Conservation (phyloP, 495 filamentous ascomycete species). For the Xylaria acuta region DNA sequence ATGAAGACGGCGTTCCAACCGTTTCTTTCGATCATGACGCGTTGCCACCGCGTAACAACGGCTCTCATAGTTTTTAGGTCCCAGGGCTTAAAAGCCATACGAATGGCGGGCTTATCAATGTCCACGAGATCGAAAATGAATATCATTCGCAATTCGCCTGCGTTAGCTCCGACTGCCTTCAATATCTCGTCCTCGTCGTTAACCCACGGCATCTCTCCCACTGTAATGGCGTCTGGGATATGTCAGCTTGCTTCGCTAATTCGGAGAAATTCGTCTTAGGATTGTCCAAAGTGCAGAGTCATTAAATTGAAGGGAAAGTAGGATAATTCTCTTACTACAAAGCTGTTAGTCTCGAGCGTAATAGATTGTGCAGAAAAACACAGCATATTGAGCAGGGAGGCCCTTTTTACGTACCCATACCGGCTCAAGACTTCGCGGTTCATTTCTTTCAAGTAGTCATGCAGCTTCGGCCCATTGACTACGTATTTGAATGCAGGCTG, state of each 20-base stretch:
- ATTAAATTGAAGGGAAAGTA: neutral
- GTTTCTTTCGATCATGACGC: constrained; percentile 61
- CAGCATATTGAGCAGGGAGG: neutral
- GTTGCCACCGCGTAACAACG: constrained; percentile 64
- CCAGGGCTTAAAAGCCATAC: constrained; percentile 57
- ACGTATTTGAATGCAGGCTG: constrained; percentile 61
- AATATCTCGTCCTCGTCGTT: constrained; percentile 59
- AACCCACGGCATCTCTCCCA: constrained; percentile 69
- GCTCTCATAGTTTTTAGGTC: constrained; percentile 60
- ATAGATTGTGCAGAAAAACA: neutral
- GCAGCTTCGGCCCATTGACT: constrained; percentile 65
- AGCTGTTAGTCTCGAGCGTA: neutral
- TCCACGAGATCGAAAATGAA: constrained; percentile 67
- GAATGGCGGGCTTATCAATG: constrained; percentile 50
- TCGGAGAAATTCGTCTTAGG: neutral
- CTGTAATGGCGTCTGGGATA: constrained; percentile 58
- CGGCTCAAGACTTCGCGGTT: constrained; percentile 58
- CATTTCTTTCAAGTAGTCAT: constrained; percentile 65
- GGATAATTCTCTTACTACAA: neutral
- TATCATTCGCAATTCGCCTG: constrained; percentile 67
- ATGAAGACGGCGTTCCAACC: constrained; percentile 70
- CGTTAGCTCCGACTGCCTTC: constrained; percentile 57
- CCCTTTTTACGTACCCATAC: constrained; percentile 43
- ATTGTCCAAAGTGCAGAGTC: neutral
- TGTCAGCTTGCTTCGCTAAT: neutral